Conservation (phyloP, 179 eudicot species). For the Beta macrorhiza region DNA sequence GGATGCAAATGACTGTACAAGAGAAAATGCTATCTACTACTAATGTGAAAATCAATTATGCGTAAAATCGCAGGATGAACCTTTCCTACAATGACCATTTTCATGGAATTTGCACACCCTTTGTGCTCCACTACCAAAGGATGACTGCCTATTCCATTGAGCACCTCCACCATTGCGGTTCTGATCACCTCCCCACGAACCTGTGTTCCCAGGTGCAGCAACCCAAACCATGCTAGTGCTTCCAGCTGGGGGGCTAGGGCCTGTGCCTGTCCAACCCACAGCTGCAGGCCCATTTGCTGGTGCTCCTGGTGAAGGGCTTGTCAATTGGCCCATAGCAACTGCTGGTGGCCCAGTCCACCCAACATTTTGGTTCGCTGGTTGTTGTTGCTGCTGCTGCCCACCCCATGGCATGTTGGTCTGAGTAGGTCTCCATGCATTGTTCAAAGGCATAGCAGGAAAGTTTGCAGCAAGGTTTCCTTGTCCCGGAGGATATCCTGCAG, state of each 20-base stretch:
- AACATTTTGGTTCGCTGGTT: neutral
- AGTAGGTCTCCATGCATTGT: constrained; percentile 53
- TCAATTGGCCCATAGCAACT: constrained; percentile 34
- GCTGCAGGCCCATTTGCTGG: constrained; percentile 19
- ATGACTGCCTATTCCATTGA: constrained; percentile 48
- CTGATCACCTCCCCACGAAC: constrained; percentile 48
- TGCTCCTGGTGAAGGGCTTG: constrained; percentile 37
- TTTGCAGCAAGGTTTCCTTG: constrained; percentile 42
- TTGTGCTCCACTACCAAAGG: constrained; percentile 44
- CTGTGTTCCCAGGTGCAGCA: constrained; percentile 44
- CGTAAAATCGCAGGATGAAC: constrained; percentile 44
- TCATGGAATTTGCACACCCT: constrained; percentile 42
- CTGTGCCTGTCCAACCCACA: constrained; percentile 30
- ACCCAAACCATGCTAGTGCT: constrained; percentile 53
- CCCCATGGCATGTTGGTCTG: constrained; percentile 56
- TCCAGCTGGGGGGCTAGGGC: constrained; percentile 27
- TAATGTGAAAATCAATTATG: constrained; percentile 33
- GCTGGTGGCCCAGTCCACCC: constrained; percentile 23
- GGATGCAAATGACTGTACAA: constrained; percentile 40
- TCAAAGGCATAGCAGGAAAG: constrained; percentile 42
- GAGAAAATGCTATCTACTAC: constrained; percentile 20
- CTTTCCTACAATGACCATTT: constrained; percentile 51
- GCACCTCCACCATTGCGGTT: constrained; percentile 42
- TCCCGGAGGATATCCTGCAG: constrained; percentile 46
- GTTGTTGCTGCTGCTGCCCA: constrained; percentile 29